Conservation (phyloP, 805 yeast species). For the Lipomyces starkeyi region DNA sequence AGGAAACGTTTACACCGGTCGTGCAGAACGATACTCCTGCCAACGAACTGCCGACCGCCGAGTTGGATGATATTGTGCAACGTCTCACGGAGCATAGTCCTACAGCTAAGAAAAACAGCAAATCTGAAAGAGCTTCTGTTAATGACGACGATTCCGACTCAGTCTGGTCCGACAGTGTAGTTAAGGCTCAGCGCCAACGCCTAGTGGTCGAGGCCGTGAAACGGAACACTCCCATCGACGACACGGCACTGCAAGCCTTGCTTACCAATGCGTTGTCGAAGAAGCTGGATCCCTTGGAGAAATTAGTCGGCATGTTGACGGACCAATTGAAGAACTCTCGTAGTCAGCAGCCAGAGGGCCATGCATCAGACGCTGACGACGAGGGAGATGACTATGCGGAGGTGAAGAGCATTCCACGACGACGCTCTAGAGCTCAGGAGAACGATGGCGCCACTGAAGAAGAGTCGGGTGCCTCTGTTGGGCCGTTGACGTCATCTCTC, state of each 20-base stretch:
- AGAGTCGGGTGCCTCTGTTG: background rate
- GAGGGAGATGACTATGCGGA: slow-evolving; percentile 25
- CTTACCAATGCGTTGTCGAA: slow-evolving; percentile 26
- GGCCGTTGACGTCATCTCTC: background rate
- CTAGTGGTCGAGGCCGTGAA: slow-evolving; percentile 17
- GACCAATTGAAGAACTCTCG: slow-evolving; percentile 29
- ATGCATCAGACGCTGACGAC: slow-evolving; percentile 24
- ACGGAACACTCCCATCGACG: slow-evolving; percentile 11
- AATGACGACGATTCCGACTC: slow-evolving; percentile 28
- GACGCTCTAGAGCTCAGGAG: background rate
- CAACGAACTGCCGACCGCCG: slow-evolving; percentile 22
- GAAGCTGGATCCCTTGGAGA: slow-evolving; percentile 31
- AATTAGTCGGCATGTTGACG: slow-evolving; percentile 24
- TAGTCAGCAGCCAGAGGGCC: background rate
- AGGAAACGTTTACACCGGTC: slow-evolving; percentile 25
- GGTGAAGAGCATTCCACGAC: background rate
- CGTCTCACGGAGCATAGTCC: slow-evolving; percentile 28
- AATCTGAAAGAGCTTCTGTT: background rate
- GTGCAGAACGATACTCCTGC: slow-evolving; percentile 33
- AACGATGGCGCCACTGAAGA: background rate
- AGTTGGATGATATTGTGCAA: slow-evolving; percentile 31
- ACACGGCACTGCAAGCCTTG: slow-evolving; percentile 18
- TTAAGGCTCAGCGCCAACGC: slow-evolving; percentile 17
- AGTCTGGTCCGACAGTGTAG: slow-evolving; percentile 20
- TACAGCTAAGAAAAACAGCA: background rate